phyloP scores from a whole-genome alignment of 2,329 filamentous ascomycete species.

The Botryotinia calthae region DNA sequence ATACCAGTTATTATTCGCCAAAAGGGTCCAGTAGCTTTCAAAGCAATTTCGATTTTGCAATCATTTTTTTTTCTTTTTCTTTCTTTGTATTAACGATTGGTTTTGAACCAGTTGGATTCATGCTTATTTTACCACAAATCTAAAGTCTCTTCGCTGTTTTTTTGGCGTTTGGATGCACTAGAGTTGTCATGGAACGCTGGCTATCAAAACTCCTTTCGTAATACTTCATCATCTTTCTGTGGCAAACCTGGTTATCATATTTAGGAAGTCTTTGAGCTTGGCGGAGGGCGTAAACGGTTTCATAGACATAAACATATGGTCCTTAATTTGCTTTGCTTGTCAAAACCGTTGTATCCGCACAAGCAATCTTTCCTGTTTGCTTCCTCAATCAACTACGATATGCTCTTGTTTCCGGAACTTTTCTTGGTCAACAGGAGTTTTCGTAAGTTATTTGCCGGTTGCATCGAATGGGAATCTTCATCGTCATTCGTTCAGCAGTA shows the following conservation, averaged over 20 bases:
- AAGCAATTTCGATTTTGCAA: background rate
- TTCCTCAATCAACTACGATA: background rate
- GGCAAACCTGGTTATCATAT: constrained; percentile 1
- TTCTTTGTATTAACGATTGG: constrained; percentile 23
- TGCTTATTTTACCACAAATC: constrained; percentile 12
- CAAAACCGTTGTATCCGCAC: background rate
- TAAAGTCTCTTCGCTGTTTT: constrained; percentile 2
- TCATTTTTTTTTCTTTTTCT: constrained; percentile 22
- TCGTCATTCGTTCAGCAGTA: background rate
- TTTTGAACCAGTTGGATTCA: constrained; percentile 25
- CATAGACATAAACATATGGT: background rate
- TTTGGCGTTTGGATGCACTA: constrained; percentile 13
- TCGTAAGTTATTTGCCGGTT: background rate
- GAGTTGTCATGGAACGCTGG: background rate
- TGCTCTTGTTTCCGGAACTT: background rate
- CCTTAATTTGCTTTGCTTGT: background rate
- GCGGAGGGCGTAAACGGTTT: background rate
- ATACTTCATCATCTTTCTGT: background rate
- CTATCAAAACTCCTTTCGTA: background rate
- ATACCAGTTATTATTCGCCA: background rate
- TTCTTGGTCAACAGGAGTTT: background rate
- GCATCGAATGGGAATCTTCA: background rate
- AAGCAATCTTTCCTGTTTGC: background rate
- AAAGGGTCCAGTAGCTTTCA: background rate
- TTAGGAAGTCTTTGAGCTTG: constrained; percentile 16